Evolutionary conservation across 2,329 filamentous ascomycete genomes (phyloP).

Genomic region (Nemania abortiva): DNA sequence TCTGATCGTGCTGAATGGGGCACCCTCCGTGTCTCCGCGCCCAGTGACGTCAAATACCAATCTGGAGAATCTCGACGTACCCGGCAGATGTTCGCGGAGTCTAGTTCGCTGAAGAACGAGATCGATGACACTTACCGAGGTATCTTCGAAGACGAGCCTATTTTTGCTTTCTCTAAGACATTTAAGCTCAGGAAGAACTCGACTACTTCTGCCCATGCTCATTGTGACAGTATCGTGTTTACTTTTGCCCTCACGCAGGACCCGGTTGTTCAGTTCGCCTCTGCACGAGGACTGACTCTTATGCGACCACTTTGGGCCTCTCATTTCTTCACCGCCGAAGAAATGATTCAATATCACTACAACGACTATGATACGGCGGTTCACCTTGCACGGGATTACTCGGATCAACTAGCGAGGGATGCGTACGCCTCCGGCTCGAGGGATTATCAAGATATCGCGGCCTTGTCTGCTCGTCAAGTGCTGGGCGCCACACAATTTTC

Average conservation of each 20-base stretch:
- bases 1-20: constrained; percentile 87
- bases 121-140: constrained; percentile 75
- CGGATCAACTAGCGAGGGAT: constrained; percentile 75
- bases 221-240: constrained; percentile 73
- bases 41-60: constrained; percentile 75
- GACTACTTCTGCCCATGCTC: constrained; percentile 46
- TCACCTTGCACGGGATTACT: constrained; percentile 78
- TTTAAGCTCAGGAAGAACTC: constrained; percentile 63
- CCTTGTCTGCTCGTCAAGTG: constrained; percentile 82
- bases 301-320: constrained; percentile 86
- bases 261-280: constrained; percentile 82
- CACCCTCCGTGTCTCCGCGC: constrained; percentile 80
- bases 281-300: constrained; percentile 77
- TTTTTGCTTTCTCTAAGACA: constrained; percentile 81
- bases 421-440: constrained; percentile 79
- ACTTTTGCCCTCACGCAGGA: constrained; percentile 83
- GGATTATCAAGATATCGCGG: constrained; percentile 81
- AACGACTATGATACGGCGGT: constrained; percentile 75
- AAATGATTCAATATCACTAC: constrained; percentile 82
- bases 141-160: constrained; percentile 82
- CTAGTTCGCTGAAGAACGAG: constrained; percentile 73
- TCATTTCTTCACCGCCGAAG: constrained; percentile 73
- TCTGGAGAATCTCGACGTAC: constrained; percentile 75
- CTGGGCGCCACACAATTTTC: constrained; percentile 83
- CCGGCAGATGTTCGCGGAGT: constrained; percentile 76